Evolutionary conservation across 805 yeast genomes (phyloP), one percentile per base, ranked within the genome.

Genomic region (Schwanniomyces yamadae): DNA sequence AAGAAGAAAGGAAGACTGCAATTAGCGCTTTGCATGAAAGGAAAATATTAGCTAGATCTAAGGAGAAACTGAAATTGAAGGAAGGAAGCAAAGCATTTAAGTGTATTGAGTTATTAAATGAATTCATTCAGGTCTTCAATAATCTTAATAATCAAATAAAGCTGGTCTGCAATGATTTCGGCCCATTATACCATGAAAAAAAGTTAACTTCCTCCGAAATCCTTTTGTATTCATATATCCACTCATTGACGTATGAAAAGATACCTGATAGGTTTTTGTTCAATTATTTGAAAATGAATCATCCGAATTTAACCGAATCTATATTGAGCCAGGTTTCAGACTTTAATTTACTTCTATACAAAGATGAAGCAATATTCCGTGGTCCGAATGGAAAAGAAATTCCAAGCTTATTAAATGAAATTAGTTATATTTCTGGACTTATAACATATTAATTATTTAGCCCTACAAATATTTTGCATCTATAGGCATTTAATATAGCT

Each of bases 261-360:
- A 54, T 75, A 33, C 73, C 76, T 4, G 73, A 71, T 38, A 45
- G 49, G 17, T 73, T 74, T 42, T 50, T 75, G 23, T 41, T 34
- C 4, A 48, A 45, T n/a, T 71, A 59, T 42, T 39, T 74, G 30
- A 32, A 46, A 10, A 38, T 45, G 12, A 59, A 64, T 30, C 54
- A 52, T 34, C 66, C 69, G 1, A 3, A 18, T n/a, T 47, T 69
- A 23, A 19, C 57, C 28, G 25, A 31, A 9, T 43, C 39, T 21
- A 42, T 47, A 11, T 14, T 22, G 11, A 25, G 31, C 12, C 32
- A 17, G 11, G 19, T 23, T 1, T 10, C 22, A 6, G 15, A 12
- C 8, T 35, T 40, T 13, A 40, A 40, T 23, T 8, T 10, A 8
- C 13, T 10, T 9, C 28, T 40, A 11, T 19, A 31, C 15, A 17